Evolutionary conservation across 371 early-diverging fungal genomes (phyloP), one percentile per base, ranked within the genome.

Genomic region (Actinomucor elegans): DNA sequence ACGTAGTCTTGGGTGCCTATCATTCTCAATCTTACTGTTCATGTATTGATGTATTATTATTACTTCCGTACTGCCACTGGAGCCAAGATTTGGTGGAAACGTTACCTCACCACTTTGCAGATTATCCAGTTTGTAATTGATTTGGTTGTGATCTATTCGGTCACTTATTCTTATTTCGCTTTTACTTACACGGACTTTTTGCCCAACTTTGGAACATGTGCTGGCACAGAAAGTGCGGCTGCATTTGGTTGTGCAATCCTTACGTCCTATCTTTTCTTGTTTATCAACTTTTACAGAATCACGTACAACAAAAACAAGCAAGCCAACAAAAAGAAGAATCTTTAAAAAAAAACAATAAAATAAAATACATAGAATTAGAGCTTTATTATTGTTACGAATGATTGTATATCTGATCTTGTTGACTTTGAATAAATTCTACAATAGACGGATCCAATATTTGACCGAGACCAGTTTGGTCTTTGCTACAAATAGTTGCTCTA

Each of bases 21-120:
- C 49, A 63, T 70, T 9, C 71, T 94, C 52, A 94, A 94, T 72
- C 70, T 94, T 69, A 70, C 81, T n/a, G 93, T 94, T 4, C 94
- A 94, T 61, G 89, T 91, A 36, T 69, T 91, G 55, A 93, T 93
- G 93, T 91, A 91, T 73, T 90, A 88, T 61, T 93, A 91, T 73
- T 94, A 93, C 76, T 91, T 85, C 74, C 86, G 90, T 52, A 88
- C 92, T 5, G 81, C 91, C 21, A 75, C 88, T 35, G 88, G 89
- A 18, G 87, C 80, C 67, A 79, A 77, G 61, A 80, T 91, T 55
- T 93, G 92, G 93, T 93, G 93, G 93, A 94, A 94, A 79, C 80
- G 86, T 57, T 83, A 89, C 55, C 76, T 94, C 34, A 94, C 94
- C 38, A 87, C 91, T 5, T 67, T 92, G 61, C 94, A 94, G 69